Evolutionary conservation across 1,139 yeast genomes (phyloP), one percentile per base, ranked within the genome.

Genomic region (Candida pseudocylindracea): DNA sequence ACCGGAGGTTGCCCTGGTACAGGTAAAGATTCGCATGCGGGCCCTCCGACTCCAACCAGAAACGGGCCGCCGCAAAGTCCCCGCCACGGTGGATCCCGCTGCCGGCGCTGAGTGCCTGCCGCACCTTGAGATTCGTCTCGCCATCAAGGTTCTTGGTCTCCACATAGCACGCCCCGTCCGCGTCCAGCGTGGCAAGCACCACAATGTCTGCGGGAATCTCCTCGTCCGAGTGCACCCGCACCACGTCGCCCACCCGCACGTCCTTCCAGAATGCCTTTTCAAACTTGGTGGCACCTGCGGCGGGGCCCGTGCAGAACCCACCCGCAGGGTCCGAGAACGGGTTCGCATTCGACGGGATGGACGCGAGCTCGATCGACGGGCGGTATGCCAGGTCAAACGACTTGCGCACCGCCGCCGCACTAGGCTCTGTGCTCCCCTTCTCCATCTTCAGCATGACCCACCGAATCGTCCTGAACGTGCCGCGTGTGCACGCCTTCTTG

Each of bases 71-170:
- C 28, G 54, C 50, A 33, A 67, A 47, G 41, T 67, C 72, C 35
- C 56, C 57, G 8, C 70, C 67, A 31, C 48, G 53, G 31, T 39
- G 44, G 29, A 59, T 51, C 29, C 45, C 51, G 26, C 51, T 48
- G 11, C 59, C 57, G 40, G 59, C 63, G 36, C 60, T 55, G 37
- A 67, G 44, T 2, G 71, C 57, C 37, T 56, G 61, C 42, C 61
- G 63, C n/a, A 58, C 63, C 44, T 67, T 67, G 41, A 67, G 52
- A 41, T 67, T 67, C 3, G 73, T 67, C 48, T 67, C 74, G 44
- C 74, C 74, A 46, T 67, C 74, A 35, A 67, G 50, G 42, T 67
- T 67, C 41, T 67, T 67, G 1, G 74, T 67, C 44, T 67, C 74
- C 12, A 67, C 65, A 39, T 58, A 65, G 48, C 72, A 66, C 33